phyloP scores from a whole-genome alignment of 2,329 filamentous ascomycete genomes.

The Colletotrichum tabaci region DNA sequence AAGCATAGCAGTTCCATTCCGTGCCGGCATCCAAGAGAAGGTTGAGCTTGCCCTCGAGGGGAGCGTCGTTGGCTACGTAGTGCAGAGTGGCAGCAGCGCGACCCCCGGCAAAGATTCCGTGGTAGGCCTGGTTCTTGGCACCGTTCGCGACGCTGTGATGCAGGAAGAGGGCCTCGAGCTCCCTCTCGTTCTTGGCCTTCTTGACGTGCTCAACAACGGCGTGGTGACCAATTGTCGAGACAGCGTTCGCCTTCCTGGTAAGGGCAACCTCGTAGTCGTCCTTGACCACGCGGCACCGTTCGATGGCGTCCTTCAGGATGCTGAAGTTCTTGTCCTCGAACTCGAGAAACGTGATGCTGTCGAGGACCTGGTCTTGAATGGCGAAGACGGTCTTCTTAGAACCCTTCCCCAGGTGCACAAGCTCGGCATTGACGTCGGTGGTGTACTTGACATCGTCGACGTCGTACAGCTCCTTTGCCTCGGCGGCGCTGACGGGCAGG shows the following conservation, averaged over 20 bases:
- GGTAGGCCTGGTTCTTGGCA: slow-evolving; percentile 88
- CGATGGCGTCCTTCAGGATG: slow-evolving; percentile 73
- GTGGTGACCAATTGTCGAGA: slow-evolving; percentile 78
- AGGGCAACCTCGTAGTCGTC: slow-evolving; percentile 82
- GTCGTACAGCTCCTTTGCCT: slow-evolving; percentile 84
- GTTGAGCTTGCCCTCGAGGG: slow-evolving; percentile 80
- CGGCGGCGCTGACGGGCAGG: slow-evolving; percentile 81
- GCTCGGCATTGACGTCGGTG: slow-evolving; percentile 81
- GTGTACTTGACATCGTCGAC: slow-evolving; percentile 83
- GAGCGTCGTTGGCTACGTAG: slow-evolving; percentile 85
- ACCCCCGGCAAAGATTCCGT: slow-evolving; percentile 87
- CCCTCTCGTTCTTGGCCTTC: slow-evolving; percentile 80
- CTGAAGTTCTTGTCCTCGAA: slow-evolving; percentile 64
- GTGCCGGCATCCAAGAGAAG: slow-evolving; percentile 88
- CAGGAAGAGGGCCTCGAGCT: slow-evolving; percentile 87
- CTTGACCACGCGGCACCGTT: slow-evolving; percentile 79
- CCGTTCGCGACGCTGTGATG: slow-evolving; percentile 82
- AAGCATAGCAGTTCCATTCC: slow-evolving; percentile 81
- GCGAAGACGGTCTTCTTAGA: slow-evolving; percentile 74
- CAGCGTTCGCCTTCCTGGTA: slow-evolving; percentile 79
- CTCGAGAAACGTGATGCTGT: slow-evolving; percentile 78
- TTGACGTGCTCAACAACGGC: slow-evolving; percentile 74
- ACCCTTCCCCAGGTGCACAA: slow-evolving; percentile 66
- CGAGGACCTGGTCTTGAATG: slow-evolving; percentile 83
- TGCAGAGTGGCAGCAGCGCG: slow-evolving; percentile 88